Evolutionary conservation across 2,329 filamentous ascomycete genomes (phyloP).

Genomic region (Ophiostoma ulmi): DNA sequence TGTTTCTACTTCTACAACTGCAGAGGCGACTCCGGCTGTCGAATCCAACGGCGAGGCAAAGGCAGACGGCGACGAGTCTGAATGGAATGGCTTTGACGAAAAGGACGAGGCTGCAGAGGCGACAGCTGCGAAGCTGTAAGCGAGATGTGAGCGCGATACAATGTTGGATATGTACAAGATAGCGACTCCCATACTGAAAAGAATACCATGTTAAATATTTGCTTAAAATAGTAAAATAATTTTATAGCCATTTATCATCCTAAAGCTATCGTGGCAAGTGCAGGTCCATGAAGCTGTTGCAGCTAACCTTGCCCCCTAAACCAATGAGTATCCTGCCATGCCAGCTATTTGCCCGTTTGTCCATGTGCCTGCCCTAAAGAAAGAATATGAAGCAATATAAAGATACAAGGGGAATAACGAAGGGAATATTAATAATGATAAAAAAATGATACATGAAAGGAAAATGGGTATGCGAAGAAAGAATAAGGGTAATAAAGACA

Average conservation of each 20-base stretch:
- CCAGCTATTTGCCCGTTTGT: neutral
- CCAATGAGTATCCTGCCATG: neutral
- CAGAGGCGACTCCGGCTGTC: neutral
- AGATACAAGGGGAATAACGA: neutral
- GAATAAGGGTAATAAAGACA: neutral
- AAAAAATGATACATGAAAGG: neutral
- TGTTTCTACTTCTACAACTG: neutral
- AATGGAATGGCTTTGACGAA: slow-evolving; percentile 8
- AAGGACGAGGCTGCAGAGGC: neutral
- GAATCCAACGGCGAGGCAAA: neutral
- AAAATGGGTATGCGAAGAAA: neutral
- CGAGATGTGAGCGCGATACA: neutral
- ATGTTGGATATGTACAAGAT: neutral
- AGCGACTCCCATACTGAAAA: neutral
- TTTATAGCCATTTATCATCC: neutral
- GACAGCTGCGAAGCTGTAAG: neutral
- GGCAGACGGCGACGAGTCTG: neutral
- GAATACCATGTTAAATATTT: neutral
- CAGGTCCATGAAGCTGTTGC: neutral
- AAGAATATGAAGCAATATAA: neutral
- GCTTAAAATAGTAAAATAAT: neutral
- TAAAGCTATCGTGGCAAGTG: neutral
- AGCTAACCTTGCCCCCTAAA: neutral
- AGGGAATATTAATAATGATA: neutral
- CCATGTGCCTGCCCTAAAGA: neutral